Percentiles rank a stretch among this genome's conserved stretches.
Conservation (phyloP, 1,284 basidiomycete species). For the Apiotrichum veenhuisii region DNA sequence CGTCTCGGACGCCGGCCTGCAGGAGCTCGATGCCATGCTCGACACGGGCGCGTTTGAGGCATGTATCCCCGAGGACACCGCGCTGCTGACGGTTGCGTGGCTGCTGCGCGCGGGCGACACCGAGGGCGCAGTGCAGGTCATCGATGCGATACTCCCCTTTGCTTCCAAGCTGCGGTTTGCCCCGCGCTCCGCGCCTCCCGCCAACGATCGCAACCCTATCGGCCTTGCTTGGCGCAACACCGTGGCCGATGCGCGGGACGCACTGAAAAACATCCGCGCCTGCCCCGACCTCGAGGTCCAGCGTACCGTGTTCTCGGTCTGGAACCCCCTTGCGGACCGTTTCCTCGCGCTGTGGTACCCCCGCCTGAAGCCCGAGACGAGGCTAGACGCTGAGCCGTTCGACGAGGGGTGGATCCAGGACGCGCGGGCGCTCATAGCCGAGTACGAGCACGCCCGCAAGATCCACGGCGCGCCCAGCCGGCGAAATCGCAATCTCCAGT, state of each 20-base stretch:
- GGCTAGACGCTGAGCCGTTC: neutral
- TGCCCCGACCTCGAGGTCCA: neutral
- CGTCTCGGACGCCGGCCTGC: constrained; percentile 4
- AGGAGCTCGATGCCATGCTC: neutral
- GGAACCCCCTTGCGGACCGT: constrained; percentile 7
- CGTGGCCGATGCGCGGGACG: neutral
- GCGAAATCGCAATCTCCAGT: neutral
- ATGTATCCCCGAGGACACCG: constrained; percentile 4
- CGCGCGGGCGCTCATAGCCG: neutral
- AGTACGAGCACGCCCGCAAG: neutral
- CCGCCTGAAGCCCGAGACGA: neutral
- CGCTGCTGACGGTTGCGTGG: constrained; percentile 7
- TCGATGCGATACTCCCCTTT: constrained; percentile 5
- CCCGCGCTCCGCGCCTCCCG: neutral
- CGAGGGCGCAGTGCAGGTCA: neutral
- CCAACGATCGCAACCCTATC: neutral
- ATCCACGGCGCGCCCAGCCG: neutral
- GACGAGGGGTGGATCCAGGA: neutral
- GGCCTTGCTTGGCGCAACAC: constrained; percentile 1
- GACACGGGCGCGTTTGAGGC: constrained; percentile 3
- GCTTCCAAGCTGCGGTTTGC: constrained; percentile 6
- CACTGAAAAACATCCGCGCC: neutral
- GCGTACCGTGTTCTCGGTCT: constrained; percentile 5
- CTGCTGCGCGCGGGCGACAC: constrained; percentile 1
- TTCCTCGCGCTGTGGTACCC: constrained; percentile 7